Base-by-base conservation (phyloP, 495 filamentous ascomycete species). In the Choiromyces venosus region DNA sequence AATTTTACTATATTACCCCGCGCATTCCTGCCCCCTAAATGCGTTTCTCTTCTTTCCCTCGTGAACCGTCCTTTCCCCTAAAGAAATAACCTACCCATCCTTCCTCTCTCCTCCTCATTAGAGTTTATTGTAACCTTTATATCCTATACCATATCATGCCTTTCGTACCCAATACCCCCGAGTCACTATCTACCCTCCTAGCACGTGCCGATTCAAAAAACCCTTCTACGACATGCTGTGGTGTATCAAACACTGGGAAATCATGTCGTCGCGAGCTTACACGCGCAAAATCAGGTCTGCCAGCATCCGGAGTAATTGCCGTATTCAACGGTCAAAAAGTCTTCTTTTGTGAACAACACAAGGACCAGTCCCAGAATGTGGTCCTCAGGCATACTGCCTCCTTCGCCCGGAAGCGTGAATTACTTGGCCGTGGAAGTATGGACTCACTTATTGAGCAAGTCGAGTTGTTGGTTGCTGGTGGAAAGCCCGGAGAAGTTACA, bases 291-390 rank as follows among this genome's bases (percentile, higher is more conserved):
- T 73, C 67, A 10, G 74, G 71, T n/a, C 40, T 82, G 33, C 77
- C 81, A 67, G 69, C 81, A 40, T 80, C 79, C 1, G 81, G 82
- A 35, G 72, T 78, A 71, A 83, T 79, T 39, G 82, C 66, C 78
- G 85, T 69, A 67, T 80, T 84, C 21, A 78, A 76, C 71, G 84
- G 84, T 38, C 82, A 83, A 33, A 82, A 86, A 14, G 86, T 86
- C 38, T 88, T 87, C 70, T 99, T 92, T 81, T 99, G 95, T 86
- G 96, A 92, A 90, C 91, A 96, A 80, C 95, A 99, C 83, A 92
- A 92, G 77, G 92, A 96, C 73, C 95, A 99, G 82, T 92, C 92
- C 33, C 82, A 71, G 21, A 67, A 74, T 67, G 66, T 86, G 6
- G 78, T 74, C 66, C 78, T 83, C 18, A 70, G 77, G 9, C 79